These are phyloP conservation scores for Mallotus repandus DNA, from an alignment of 441 rosid genomes.

Conservation along the genomic window DNA sequence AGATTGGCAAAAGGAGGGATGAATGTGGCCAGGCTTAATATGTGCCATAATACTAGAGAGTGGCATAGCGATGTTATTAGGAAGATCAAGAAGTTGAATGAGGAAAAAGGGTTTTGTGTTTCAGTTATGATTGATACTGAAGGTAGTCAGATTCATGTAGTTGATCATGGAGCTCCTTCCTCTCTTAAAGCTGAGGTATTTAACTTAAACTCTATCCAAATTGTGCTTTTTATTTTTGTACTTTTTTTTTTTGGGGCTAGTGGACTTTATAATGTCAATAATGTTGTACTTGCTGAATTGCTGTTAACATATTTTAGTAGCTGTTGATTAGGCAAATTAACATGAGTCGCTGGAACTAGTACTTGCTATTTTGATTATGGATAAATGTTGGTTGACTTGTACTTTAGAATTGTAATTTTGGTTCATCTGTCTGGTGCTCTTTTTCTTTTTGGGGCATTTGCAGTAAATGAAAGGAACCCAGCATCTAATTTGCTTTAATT, in stretches of 20 bases:
- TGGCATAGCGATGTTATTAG: conserved; percentile 69
- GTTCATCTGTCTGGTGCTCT: background rate
- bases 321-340: background rate
- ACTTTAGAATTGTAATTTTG: background rate
- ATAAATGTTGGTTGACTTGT: background rate
- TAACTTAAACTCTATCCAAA: background rate
- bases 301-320: background rate
- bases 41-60: conserved; percentile 69
- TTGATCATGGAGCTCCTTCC: conserved; percentile 67
- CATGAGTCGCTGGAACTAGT: background rate
- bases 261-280: background rate
- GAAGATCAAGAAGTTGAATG: conserved; percentile 55
- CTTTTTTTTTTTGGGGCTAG: background rate
- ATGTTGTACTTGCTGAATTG: background rate
- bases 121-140: conserved; percentile 78
- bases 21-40: conserved; percentile 79
- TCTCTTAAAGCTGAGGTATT: conserved; percentile 74
- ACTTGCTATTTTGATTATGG: background rate
- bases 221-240: background rate
- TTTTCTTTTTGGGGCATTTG: background rate
- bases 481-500: background rate
- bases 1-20: conserved; percentile 63
- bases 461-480: background rate
- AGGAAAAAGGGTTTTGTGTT: conserved; percentile 57
- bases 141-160: conserved; percentile 74